These are phyloP conservation scores for Hura crepitans DNA, from an alignment of 441 rosid genomes.

Conservation along the genomic window DNA sequence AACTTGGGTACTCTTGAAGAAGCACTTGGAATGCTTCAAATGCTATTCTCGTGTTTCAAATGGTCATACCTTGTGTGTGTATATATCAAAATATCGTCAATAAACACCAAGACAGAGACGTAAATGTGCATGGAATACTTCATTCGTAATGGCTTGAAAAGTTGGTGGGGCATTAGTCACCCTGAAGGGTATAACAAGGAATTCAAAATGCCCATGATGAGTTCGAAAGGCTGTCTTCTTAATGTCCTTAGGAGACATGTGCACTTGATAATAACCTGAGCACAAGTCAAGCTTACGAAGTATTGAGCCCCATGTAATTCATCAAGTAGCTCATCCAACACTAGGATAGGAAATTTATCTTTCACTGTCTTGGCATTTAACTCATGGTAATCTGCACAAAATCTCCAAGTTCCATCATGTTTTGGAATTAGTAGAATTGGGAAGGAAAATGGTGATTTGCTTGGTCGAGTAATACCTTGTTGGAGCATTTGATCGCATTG, in stretches of 20 bases:
- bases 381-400: not conserved
- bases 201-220: constrained; percentile 3
- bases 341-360: not conserved
- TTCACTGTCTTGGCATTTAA: not conserved
- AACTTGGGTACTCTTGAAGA: not conserved
- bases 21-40: not conserved
- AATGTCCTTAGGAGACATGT: not conserved
- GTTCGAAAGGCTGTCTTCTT: not conserved
- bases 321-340: not conserved
- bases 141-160: not conserved
- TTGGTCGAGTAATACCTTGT: not conserved
- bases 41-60: not conserved
- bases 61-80: not conserved
- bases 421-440: not conserved
- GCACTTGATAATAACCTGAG: not conserved
- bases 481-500: not conserved
- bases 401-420: not conserved
- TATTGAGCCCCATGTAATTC: not conserved
- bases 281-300: not conserved
- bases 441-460: not conserved
- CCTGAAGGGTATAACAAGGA: not conserved
- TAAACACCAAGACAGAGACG: not conserved
- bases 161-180: not conserved
- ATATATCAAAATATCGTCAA: not conserved
- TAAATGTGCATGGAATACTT: not conserved